Evolutionary conservation across 176 grass and related monocot species (phyloP).

Genomic region (Oropetium thomaeum): DNA sequence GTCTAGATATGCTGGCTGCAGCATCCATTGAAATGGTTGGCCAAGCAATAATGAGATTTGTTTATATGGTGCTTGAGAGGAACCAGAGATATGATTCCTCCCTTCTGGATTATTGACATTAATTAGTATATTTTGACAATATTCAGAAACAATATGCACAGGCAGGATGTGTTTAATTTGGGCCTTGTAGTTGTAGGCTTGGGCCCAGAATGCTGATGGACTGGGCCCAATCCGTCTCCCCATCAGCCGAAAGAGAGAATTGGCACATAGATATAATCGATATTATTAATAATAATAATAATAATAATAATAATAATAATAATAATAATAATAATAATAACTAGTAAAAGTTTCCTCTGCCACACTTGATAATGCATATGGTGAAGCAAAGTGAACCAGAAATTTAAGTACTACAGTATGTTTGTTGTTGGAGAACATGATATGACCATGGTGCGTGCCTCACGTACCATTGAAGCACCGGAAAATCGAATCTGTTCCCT

Average conservation of each 20-base stretch:
- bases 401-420: not conserved
- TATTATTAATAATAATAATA: no score
- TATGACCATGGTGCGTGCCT: not conserved
- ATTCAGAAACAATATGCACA: no score
- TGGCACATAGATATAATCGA: not conserved
- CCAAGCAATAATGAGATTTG: not conserved
- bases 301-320: no score
- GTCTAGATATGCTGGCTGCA: conserved; percentile 15
- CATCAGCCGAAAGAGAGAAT: not conserved
- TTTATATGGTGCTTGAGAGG: no score
- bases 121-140: no score
- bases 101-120: no score
- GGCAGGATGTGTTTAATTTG: not conserved
- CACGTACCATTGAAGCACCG: not conserved
- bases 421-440: not conserved
- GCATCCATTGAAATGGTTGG: conserved; percentile 13
- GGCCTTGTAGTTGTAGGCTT: not conserved
- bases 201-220: not conserved
- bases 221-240: not conserved
- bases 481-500: no score
- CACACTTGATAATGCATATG: not conserved
- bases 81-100: no score
- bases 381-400: not conserved
- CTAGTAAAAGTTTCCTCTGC: not conserved
- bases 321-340: no score